These are phyloP conservation scores for Penicillium macrosclerotiorum DNA, from an alignment of 495 filamentous ascomycete genomes.

Conservation along the genomic window DNA sequence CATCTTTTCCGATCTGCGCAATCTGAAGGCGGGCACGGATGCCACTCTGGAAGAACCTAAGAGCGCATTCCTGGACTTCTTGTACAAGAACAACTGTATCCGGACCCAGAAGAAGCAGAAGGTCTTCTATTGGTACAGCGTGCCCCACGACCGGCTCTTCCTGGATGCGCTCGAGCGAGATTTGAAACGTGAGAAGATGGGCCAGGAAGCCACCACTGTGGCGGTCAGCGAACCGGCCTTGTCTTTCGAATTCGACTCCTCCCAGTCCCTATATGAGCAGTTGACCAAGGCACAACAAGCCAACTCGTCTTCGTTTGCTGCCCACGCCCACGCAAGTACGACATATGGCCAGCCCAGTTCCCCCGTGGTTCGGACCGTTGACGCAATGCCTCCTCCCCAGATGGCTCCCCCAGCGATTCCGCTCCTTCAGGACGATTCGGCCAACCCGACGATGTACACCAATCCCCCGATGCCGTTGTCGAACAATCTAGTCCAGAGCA, in stretches of 20 bases:
- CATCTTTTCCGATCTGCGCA: conserved; percentile 97
- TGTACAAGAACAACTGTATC: conserved; percentile 99
- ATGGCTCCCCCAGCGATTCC: conserved; percentile 69
- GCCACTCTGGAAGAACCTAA: conserved; percentile 99
- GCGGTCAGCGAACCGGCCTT: conserved; percentile 94
- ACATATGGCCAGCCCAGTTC: conserved; percentile 80
- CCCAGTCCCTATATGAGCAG: conserved; percentile 98
- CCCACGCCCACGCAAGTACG: conserved; percentile 73
- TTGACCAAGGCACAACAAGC: conserved; percentile 99
- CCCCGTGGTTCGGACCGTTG: conserved; percentile 85
- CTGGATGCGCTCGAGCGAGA: conserved; percentile 96
- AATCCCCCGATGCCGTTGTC: conserved; percentile 56
- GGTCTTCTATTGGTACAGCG: conserved; percentile 99
- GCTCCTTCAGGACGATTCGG: conserved; percentile 76
- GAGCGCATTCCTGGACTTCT: conserved; percentile 95
- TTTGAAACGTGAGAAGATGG: conserved; percentile 98
- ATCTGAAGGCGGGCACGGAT: conserved; percentile 96
- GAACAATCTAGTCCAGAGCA: conserved; percentile 58
- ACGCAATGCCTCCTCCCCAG: conserved; percentile 80
- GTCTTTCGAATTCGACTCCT: conserved; percentile 98
- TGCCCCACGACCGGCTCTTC: conserved; percentile 95
- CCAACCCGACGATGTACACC: conserved; percentile 70
- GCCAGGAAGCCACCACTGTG: conserved; percentile 93
- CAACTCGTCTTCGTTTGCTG: conserved; percentile 93
- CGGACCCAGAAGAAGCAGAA: conserved; percentile 99